Evolutionary conservation across 345 rosid genomes (phyloP).

Genomic region (Salix viminalis): DNA sequence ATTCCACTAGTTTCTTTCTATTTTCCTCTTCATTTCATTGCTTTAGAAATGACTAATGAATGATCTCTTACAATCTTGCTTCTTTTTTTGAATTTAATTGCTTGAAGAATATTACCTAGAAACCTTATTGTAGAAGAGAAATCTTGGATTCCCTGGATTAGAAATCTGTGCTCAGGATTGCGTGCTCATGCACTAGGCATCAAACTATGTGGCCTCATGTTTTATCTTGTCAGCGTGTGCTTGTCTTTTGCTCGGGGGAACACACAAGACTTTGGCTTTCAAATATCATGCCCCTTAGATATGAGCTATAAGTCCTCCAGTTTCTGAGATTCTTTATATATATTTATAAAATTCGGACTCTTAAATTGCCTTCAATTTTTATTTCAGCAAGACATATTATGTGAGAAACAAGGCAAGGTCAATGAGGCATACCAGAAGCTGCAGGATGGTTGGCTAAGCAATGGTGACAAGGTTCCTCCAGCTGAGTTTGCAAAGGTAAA

Average conservation of each 20-base stretch:
- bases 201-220: background rate
- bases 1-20: background rate
- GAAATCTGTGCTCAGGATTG: background rate
- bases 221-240: background rate
- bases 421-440: slow-evolving; percentile 93
- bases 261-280: background rate
- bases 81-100: too few relatives aligned
- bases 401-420: slow-evolving; percentile 96
- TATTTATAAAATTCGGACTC: too few relatives aligned
- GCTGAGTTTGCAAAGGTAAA: slow-evolving; percentile 96
- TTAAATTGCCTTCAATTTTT: background rate
- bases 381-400: slow-evolving; percentile 76
- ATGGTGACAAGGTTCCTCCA: slow-evolving; percentile 94
- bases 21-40: background rate
- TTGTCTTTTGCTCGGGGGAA: background rate
- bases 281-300: background rate
- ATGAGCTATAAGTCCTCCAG: background rate
- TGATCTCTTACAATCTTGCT: background rate
- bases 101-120: background rate
- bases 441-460: slow-evolving; percentile 89
- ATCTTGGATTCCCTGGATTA: background rate
- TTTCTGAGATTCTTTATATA: background rate
- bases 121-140: background rate
- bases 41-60: background rate
- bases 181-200: background rate